phyloP scores from a whole-genome alignment of 1,284 basidiomycete species.

The Mycosarcoma maydis region DNA sequence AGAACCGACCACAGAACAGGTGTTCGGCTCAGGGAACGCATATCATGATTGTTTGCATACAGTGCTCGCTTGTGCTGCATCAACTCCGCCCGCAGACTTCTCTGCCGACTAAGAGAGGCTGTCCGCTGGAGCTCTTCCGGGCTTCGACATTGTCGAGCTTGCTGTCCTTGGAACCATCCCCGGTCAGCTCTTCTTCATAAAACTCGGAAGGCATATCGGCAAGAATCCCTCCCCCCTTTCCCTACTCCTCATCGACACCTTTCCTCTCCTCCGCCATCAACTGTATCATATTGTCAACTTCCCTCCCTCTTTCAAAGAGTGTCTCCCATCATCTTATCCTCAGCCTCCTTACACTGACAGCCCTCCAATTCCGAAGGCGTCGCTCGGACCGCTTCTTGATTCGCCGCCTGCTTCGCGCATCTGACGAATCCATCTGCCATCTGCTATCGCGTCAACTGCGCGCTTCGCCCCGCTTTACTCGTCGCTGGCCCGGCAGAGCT shows the following conservation, averaged over 20 bases:
- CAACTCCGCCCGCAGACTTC: constrained; percentile 7
- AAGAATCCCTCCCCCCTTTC: neutral
- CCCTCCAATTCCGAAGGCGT: neutral
- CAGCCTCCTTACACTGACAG: too few relatives aligned
- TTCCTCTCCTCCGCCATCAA: too few relatives aligned
- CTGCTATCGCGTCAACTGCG: neutral
- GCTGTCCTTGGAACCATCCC: neutral
- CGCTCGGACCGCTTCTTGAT: constrained; percentile 9
- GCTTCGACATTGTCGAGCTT: constrained; percentile 3
- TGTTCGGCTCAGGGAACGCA: neutral
- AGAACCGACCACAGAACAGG: neutral
- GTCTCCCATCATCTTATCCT: too few relatives aligned
- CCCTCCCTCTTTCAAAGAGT: neutral
- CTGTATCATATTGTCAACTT: too few relatives aligned
- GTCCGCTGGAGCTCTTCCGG: constrained; percentile 4
- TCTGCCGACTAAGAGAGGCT: constrained; percentile 4
- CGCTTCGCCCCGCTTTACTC: neutral
- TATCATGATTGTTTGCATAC: constrained; percentile 16
- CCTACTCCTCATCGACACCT: neutral
- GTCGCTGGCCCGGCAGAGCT: neutral
- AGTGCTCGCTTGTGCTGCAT: constrained; percentile 6
- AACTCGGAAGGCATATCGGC: neutral
- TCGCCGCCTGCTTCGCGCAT: neutral
- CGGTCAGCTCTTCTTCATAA: constrained; percentile 7
- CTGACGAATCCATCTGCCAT: too few relatives aligned